Evolutionary conservation across 129 eudicot genomes (phyloP).

Genomic region (Daucus carota): DH1_v3.0 NC_030388.2:17281001-17281500

Average conservation of each 20-base stretch:
- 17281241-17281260: neutral
- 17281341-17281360: too few relatives aligned
- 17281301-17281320: slow-evolving; percentile 98
- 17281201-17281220: neutral
- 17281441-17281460: slow-evolving; percentile 6
- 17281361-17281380: slow-evolving; percentile 91
- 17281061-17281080: slow-evolving; percentile 13
- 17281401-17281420: slow-evolving; percentile 53
- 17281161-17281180: neutral
- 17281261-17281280: slow-evolving; percentile 79
- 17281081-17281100: slow-evolving; percentile 29
- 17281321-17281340: too few relatives aligned
- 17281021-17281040: too few relatives aligned
- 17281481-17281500: neutral
- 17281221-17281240: neutral
- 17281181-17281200: neutral
- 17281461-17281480: slow-evolving; percentile 6
- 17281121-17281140: slow-evolving; percentile 30
- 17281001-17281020: too few relatives aligned
- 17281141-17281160: slow-evolving; percentile 14
- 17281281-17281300: slow-evolving; percentile 88
- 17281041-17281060: neutral
- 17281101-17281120: slow-evolving; percentile 27
- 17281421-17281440: slow-evolving; percentile 10
- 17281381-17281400: slow-evolving; percentile 93